Percentiles rank a stretch among this genome's conserved stretches.
Evolutionary conservation across 2,329 filamentous ascomycete species (phyloP).

Genomic region (Orbilia javanica): DNA sequence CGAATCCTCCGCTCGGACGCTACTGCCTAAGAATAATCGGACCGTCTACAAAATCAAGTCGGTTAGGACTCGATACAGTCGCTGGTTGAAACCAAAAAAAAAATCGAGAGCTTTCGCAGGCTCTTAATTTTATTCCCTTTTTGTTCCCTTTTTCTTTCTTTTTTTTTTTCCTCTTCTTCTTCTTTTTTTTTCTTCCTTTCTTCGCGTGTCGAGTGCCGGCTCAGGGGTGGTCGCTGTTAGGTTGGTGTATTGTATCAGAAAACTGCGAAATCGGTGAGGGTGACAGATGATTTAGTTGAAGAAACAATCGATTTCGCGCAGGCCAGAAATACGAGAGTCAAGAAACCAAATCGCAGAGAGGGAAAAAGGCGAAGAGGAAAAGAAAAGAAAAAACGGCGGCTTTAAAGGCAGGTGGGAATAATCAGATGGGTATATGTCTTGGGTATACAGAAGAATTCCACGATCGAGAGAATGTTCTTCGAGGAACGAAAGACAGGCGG

Average conservation of each 20-base stretch:
- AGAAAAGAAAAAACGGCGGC: constrained; percentile 4
- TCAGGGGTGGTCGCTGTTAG: constrained; percentile 13
- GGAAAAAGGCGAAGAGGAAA: too few relatives aligned
- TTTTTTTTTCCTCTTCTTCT: background rate
- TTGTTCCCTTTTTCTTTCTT: too few relatives aligned
- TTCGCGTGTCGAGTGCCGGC: constrained; percentile 20
- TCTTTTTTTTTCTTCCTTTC: background rate
- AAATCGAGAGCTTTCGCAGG: background rate
- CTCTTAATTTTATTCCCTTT: too few relatives aligned
- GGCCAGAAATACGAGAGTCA: constrained; percentile 6
- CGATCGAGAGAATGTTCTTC: constrained; percentile 35
- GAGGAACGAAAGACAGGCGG: constrained; percentile 36
- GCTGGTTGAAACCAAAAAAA: background rate
- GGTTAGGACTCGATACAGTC: constrained; percentile 15
- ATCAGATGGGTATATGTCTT: constrained; percentile 30
- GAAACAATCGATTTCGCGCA: constrained; percentile 10
- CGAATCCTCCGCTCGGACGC: constrained; percentile 39
- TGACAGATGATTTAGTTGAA: constrained; percentile 2
- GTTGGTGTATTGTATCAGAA: background rate
- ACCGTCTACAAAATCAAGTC: constrained; percentile 18
- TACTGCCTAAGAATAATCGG: constrained; percentile 7
- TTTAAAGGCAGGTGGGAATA: constrained; percentile 25
- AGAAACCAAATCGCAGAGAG: constrained; percentile 11
- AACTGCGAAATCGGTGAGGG: constrained; percentile 18
- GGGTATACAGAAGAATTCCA: constrained; percentile 44